A percentile compares a stretch with the other conserved stretches of the same genome.
Conservation (phyloP, 345 rosid genomes). For the Lenwebbia sp. region DNA sequence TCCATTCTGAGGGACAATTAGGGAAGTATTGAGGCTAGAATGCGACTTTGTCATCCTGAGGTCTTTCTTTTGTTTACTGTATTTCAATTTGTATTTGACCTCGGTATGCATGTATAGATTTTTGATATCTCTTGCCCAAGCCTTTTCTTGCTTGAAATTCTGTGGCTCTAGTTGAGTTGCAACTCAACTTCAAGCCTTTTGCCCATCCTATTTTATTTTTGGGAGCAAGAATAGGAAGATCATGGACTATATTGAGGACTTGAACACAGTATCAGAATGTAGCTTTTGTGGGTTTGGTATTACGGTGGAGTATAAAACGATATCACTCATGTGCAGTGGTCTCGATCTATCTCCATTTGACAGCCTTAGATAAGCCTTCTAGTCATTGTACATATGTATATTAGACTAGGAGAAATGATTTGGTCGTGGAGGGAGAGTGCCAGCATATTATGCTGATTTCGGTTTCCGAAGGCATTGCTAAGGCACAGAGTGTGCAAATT, state of each 20-base stretch:
- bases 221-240: neutral
- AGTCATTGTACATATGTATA: neutral
- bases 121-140: neutral
- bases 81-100: neutral
- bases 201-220: neutral
- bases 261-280: neutral
- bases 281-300: neutral
- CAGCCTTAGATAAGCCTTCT: neutral
- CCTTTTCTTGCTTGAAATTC: neutral
- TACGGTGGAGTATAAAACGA: neutral
- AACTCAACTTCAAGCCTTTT: neutral
- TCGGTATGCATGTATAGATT: neutral
- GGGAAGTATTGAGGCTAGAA: neutral
- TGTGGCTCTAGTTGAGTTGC: neutral
- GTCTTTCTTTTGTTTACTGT: neutral
- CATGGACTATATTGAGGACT: neutral
- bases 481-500: neutral
- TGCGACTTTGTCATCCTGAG: neutral
- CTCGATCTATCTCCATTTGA: neutral
- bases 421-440: neutral
- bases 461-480: neutral
- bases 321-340: neutral
- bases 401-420: neutral
- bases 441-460: neutral
- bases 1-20: neutral